Percentiles rank a stretch among this genome's conserved stretches.
Conservation (phyloP, 257 asterid genomes). For the Primulina huaijiensis region DNA sequence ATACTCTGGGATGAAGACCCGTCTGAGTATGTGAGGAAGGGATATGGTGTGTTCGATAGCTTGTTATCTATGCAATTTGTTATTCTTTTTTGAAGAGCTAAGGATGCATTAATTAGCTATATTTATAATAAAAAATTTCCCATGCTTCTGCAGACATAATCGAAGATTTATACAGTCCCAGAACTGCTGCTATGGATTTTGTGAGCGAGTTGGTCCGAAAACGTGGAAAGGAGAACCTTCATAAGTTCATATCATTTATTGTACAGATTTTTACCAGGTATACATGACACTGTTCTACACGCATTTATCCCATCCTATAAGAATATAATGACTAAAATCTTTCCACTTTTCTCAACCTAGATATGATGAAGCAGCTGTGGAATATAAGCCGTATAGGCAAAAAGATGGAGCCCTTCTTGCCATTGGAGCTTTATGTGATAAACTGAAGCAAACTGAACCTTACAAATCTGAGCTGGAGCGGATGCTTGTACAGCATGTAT, state of each 20-base stretch:
- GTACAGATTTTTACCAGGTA: constrained; percentile 93
- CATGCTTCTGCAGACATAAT: constrained; percentile 62
- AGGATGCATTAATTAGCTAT: constrained; percentile 16
- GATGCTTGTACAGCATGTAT: constrained; percentile 93
- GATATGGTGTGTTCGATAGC: constrained; percentile 65
- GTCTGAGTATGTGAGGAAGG: constrained; percentile 97
- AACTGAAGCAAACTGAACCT: constrained; percentile 86
- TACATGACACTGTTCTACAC: constrained; percentile 1
- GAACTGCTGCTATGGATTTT: constrained; percentile 99
- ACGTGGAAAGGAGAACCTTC: constrained; percentile 96
- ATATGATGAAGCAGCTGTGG: constrained; percentile 69
- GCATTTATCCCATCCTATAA: constrained; percentile 3
- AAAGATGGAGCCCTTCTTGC: constrained; percentile 99
- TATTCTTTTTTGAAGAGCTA: constrained; percentile 6
- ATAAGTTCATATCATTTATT: constrained; percentile 74
- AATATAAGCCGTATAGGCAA: constrained; percentile 73
- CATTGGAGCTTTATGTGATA: constrained; percentile 94
- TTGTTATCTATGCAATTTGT: constrained; percentile 1
- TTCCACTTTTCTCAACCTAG: constrained; percentile 37
- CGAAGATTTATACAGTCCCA: constrained; percentile 95
- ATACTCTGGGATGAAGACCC: constrained; percentile 99
- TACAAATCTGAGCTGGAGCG: constrained; percentile 91
- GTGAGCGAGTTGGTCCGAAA: constrained; percentile 96
- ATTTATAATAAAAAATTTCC: constrained; percentile 3
- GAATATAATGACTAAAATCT: constrained; percentile 16